Evolutionary conservation across 345 rosid species (phyloP), one percentile per base, ranked within the genome.

Genomic region (Rhizophora mangle): DNA sequence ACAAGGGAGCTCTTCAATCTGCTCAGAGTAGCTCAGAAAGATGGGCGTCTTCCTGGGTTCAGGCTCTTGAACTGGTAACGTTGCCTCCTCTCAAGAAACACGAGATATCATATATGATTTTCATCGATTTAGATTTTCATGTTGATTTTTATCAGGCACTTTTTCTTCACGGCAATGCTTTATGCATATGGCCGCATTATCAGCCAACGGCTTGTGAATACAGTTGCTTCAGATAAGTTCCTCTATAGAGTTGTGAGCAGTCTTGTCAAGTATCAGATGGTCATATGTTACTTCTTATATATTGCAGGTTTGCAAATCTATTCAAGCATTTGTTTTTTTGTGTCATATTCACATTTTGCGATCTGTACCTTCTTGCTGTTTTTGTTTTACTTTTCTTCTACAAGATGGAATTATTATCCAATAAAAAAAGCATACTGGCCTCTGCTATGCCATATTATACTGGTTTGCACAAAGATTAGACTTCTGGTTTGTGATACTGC

Each of bases 141-240:
- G 2, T 1, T 24, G 29, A 56, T 24, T 22, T 51, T 2, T 27
- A 6, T 60, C 68, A 71, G 74, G 68, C 47, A 73, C 51, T 73
- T 73, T 46, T 67, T 73, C 66, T 73, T 73, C 72, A 73, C 77
- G 2, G 72, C 77, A 37, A 70, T 75, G 79, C 74, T 75, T 20
- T 75, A 64, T 31, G 71, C 65, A 26, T 75, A 75, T 65, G 79
- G 79, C 53, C 79, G 74, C 11, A 65, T 75, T n/a, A 59, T 75
- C 70, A 69, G 74, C 24, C 74, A 75, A 65, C 69, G 74, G 18
- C 66, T 75, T n/a, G 79, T 69, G 34, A 75, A 65, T 39, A 65
- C 66, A 10, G 67, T 75, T 54, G 51, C 71, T 69, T 65, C 67
- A 31, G 79, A 75, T 60, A 69, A 70, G 57, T 16, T 64, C 63